Percentiles rank a stretch among this genome's conserved stretches.
Conservation (phyloP, 164 flowering plant species). For the Protea cynaroides region DNA sequence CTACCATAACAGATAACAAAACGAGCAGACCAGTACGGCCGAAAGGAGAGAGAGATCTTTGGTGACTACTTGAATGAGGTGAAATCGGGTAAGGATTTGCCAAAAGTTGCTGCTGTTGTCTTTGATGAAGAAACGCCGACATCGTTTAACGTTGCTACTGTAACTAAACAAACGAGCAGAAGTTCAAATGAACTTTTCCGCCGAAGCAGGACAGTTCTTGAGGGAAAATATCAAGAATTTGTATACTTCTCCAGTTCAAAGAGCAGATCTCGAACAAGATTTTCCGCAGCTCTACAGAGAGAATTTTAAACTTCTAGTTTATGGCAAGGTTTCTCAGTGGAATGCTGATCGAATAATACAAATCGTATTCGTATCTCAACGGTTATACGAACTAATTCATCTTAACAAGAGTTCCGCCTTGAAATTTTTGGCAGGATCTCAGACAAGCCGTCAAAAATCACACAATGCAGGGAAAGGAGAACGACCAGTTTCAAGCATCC, state of each 20-base stretch:
- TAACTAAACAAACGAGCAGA: too few relatives aligned
- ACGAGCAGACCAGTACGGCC: slow-evolving; percentile 39
- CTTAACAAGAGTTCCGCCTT: too few relatives aligned
- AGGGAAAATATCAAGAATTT: not conserved
- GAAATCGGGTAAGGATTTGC: slow-evolving; percentile 32
- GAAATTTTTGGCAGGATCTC: too few relatives aligned
- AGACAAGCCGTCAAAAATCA: too few relatives aligned
- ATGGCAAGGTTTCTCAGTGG: too few relatives aligned
- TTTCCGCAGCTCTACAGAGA: too few relatives aligned
- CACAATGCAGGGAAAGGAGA: too few relatives aligned
- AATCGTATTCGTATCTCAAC: too few relatives aligned
- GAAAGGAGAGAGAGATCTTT: slow-evolving; percentile 33
- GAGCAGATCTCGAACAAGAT: not conserved
- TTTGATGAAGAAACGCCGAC: slow-evolving; percentile 56
- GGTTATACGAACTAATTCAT: too few relatives aligned
- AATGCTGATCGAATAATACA: too few relatives aligned
- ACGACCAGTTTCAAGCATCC: too few relatives aligned
- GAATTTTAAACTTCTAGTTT: too few relatives aligned
- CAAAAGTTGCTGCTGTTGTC: slow-evolving; percentile 31
- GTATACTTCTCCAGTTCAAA: not conserved
- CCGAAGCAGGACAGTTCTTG: not conserved
- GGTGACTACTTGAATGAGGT: slow-evolving; percentile 26
- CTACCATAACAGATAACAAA: slow-evolving; percentile 45
- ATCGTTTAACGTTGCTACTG: slow-evolving; percentile 17
- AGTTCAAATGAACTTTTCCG: not conserved